Base-by-base conservation (phyloP, 106 monocot genomes). In the Platanthera zijinensis region DNA sequence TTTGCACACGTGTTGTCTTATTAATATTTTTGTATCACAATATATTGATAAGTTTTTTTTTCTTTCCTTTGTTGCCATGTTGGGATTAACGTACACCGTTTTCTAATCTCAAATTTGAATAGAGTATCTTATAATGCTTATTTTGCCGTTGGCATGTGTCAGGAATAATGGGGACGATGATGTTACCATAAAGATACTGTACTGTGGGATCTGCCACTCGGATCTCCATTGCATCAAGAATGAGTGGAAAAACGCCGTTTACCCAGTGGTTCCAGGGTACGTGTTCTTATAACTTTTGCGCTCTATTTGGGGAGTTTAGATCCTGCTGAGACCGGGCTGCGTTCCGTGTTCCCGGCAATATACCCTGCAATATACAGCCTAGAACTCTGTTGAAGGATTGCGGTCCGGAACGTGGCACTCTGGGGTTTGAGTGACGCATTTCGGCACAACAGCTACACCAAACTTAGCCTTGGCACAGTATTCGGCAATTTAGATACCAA, bases 131-230 rank as follows among this genome's bases (percentile, higher is more conserved):
- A 66, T 1, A 21, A 19, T 66, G 64, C 28, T 66, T 11, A 12
- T n/a, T n/a, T 15, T 69, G 69, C 17, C 28, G 25, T 66, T 19
- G 52, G 52, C 52, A 53, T 52, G 19, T 64, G 64, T 7, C 52
- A 79, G 79, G 73, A 79, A 63, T 48, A 79, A 63, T 39, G 79
- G 73, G 8, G 79, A 79, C 15, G 51, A 74, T 19, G 79, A 79
- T 79, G 73, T 79, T 5, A 74, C 79, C 15, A 22, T 79, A 45
- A 79, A 79, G 79, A 64, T 79, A 25, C 22, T 79, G 12, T 79
- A 79, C 63, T 79, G 79, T 51, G 79, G 79, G 9, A 74, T 79
- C 30, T 79, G 79, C 62, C 79, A 79, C 73, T 28, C 73, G 5
- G 79, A 79, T 17, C 73, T 74, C 15, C 79, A 79, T 30, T 15